phyloP scores from a whole-genome alignment of 805 yeast species.

The Ogataea henricii region DNA sequence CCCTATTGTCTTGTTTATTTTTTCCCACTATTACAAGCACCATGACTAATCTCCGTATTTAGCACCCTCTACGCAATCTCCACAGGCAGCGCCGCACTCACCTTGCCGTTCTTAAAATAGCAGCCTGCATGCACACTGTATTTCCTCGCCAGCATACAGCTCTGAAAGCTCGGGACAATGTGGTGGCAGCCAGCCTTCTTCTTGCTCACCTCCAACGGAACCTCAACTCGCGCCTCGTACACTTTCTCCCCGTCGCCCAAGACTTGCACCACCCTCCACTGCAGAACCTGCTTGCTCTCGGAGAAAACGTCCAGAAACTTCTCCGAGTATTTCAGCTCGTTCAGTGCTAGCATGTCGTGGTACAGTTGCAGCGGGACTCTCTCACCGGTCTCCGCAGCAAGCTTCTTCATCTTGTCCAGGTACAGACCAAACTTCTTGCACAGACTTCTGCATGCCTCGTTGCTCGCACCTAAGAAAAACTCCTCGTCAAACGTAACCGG shows the following conservation, averaged over 20 bases:
- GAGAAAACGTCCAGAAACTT: slow-evolving; percentile 15
- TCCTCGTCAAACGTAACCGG: slow-evolving; percentile 42
- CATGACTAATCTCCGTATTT: too few species aligned
- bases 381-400: background rate
- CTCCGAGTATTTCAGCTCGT: slow-evolving; percentile 9
- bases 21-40: too few species aligned
- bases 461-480: slow-evolving; percentile 24
- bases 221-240: slow-evolving; percentile 4
- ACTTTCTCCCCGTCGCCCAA: background rate
- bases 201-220: slow-evolving; percentile 12
- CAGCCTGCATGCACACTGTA: slow-evolving; percentile 38
- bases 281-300: slow-evolving; percentile 2
- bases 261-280: slow-evolving; percentile 8
- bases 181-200: slow-evolving; percentile 44
- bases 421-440: slow-evolving; percentile 11
- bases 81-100: slow-evolving; percentile 2
- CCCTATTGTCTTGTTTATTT: too few species aligned
- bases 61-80: slow-evolving; percentile 6
- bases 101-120: background rate
- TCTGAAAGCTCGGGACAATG: slow-evolving; percentile 62
- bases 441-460: background rate
- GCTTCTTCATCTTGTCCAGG: slow-evolving; percentile 1
- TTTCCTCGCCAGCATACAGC: slow-evolving; percentile 59
- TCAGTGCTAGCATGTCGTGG: slow-evolving; percentile 35
- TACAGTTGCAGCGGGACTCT: slow-evolving; percentile 13